Evolutionary conservation across 768 basidiomycete species (phyloP).

Genomic region (Brasilioporus rufonigricans): DNA sequence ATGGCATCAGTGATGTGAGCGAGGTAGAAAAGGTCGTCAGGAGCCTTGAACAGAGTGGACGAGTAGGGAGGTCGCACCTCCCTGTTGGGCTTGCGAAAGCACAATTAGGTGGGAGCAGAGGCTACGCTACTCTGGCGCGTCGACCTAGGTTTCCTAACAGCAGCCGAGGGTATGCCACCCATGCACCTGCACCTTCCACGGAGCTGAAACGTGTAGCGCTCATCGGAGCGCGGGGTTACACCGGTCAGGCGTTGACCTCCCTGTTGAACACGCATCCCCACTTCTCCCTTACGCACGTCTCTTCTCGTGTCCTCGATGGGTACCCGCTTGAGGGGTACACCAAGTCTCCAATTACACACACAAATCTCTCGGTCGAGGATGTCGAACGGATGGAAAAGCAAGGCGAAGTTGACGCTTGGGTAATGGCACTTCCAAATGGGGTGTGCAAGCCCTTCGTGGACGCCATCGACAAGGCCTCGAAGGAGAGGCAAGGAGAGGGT

Average conservation of each 20-base stretch:
- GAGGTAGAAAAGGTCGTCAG: conserved; percentile 89
- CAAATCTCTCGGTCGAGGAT: conserved; percentile 74
- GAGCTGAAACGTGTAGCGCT: conserved; percentile 88
- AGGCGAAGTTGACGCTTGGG: conserved; percentile 94
- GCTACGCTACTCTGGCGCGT: conserved; percentile 27
- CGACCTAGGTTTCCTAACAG: conserved; percentile 39
- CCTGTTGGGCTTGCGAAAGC: conserved; percentile 41
- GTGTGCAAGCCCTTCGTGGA: conserved; percentile 96
- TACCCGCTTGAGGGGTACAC: conserved; percentile 75
- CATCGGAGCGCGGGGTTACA: conserved; percentile 95
- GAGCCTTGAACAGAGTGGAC: conserved; percentile 67
- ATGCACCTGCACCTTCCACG: conserved; percentile 43
- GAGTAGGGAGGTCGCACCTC: conserved; percentile 87
- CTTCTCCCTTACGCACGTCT: conserved; percentile 90
- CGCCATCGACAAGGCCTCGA: conserved; percentile 78
- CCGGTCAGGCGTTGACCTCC: conserved; percentile 86
- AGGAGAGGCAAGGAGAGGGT: conserved; percentile 41
- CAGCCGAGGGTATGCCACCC: conserved; percentile 79
- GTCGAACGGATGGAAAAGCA: conserved; percentile 87
- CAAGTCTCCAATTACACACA: conserved; percentile 71
- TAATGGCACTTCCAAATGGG: conserved; percentile 99
- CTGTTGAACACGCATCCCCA: conserved; percentile 88
- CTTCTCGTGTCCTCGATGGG: conserved; percentile 92
- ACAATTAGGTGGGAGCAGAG: conserved; percentile 22
- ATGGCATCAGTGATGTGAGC: conserved; percentile 85